phyloP scores from a whole-genome alignment of 148 eudicot species.

The Camellia sinensis region DNA sequence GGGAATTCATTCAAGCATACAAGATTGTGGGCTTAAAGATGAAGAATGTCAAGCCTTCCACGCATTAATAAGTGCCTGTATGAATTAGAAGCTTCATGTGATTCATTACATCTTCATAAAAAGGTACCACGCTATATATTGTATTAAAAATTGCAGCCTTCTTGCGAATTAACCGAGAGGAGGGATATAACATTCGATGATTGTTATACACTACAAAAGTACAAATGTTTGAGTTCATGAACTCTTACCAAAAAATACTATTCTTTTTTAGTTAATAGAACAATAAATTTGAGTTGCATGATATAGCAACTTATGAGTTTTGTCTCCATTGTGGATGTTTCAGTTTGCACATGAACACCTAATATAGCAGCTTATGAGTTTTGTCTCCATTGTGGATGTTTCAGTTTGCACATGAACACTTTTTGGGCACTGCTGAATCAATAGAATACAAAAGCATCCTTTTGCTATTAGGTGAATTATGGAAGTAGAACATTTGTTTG shows the following conservation, averaged over 20 bases:
- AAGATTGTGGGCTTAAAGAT: not conserved
- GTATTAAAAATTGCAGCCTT: not conserved
- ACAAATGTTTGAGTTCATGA: too few relatives aligned
- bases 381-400: too few relatives aligned
- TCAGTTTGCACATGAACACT: too few relatives aligned
- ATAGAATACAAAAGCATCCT: too few relatives aligned
- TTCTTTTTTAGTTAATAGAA: slow-evolving; percentile 18
- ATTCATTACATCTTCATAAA: not conserved
- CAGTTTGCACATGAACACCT: too few relatives aligned
- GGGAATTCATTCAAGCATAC: too few relatives aligned
- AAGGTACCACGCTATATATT: not conserved
- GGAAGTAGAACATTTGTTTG: too few relatives aligned
- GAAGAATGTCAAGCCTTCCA: not conserved
- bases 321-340: too few relatives aligned
- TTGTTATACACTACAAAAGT: not conserved
- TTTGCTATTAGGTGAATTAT: too few relatives aligned
- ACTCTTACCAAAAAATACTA: not conserved
- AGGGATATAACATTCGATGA: not conserved
- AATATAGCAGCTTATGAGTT: too few relatives aligned
- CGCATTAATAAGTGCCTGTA: not conserved
- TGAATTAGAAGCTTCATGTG: not conserved
- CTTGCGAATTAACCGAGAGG: not conserved
- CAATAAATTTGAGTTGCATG: slow-evolving; percentile 3
- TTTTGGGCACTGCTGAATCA: too few relatives aligned
- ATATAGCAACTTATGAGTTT: too few relatives aligned